These are phyloP conservation scores for Neofusicoccum cordaticola DNA, from an alignment of 2,329 filamentous ascomycete species.

Conservation along the genomic window DNA sequence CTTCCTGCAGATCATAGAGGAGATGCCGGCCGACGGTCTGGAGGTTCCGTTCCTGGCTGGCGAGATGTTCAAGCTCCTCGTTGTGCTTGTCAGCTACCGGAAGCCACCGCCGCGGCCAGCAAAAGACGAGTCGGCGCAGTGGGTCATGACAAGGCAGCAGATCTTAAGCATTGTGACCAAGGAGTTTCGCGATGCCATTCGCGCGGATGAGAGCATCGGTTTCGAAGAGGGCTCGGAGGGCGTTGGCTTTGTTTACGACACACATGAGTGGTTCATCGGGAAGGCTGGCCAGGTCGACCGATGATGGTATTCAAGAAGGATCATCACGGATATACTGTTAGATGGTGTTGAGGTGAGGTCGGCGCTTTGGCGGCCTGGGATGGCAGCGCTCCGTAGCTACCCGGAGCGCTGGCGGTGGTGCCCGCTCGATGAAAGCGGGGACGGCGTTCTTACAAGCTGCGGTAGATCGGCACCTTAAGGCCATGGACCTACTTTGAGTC, in stretches of 20 bases:
- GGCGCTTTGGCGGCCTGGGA: not conserved
- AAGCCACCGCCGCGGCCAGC: not conserved
- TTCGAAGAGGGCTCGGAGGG: not conserved
- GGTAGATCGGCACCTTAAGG: too few species aligned
- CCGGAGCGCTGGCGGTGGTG: too few species aligned
- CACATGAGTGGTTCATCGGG: too few species aligned
- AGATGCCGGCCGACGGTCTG: not conserved
- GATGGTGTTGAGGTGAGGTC: not conserved
- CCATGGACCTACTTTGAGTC: too few species aligned
- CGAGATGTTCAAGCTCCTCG: not conserved
- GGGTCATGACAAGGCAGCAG: not conserved
- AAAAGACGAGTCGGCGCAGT: too few species aligned
- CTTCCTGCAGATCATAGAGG: not conserved
- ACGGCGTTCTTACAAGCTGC: too few species aligned
- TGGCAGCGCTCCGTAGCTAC: not conserved
- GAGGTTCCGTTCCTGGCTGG: not conserved
- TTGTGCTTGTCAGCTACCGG: not conserved
- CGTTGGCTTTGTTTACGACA: not conserved
- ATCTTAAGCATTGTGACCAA: not conserved
- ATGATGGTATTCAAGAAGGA: not conserved
- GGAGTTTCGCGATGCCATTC: not conserved
- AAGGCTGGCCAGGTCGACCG: too few species aligned
- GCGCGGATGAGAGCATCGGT: not conserved
- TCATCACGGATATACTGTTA: not conserved
- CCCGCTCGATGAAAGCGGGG: too few species aligned